Evolutionary conservation across 2,329 filamentous ascomycete genomes (phyloP).

Genomic region (Stemphylium lycopersici): DNA sequence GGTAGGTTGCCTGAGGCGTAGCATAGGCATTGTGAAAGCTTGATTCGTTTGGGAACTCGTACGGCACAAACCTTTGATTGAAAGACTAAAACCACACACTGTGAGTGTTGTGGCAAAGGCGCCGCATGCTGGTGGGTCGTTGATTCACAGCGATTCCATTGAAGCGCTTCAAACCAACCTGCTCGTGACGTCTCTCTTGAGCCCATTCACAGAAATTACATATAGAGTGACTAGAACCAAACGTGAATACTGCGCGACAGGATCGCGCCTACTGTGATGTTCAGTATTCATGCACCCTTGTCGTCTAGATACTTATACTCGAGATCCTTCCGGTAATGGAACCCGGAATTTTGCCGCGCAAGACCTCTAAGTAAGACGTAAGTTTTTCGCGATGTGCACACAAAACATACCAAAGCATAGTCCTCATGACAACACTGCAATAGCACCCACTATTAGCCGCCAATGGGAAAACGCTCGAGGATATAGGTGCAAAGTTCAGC

Average conservation of each 20-base stretch:
- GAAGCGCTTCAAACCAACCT: too few species aligned
- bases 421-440: not conserved
- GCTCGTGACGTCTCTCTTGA: too few species aligned
- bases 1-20: not conserved
- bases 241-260: too few species aligned
- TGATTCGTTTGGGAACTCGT: not conserved
- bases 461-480: not conserved
- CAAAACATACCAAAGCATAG: not conserved
- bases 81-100: not conserved
- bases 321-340: not conserved
- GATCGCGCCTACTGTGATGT: too few species aligned
- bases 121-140: not conserved
- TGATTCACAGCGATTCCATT: not conserved
- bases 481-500: not conserved
- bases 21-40: not conserved
- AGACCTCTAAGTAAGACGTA: too few species aligned
- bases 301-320: not conserved
- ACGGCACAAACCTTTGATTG: not conserved
- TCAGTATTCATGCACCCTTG: too few species aligned
- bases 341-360: not conserved
- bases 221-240: too few species aligned
- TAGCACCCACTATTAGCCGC: not conserved
- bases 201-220: too few species aligned
- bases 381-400: not conserved
- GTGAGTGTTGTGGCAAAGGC: not conserved